Evolutionary conservation across 257 asterid genomes (phyloP), one percentile per base, ranked within the genome.

Genomic region (Rauvolfia tetraphylla): DNA sequence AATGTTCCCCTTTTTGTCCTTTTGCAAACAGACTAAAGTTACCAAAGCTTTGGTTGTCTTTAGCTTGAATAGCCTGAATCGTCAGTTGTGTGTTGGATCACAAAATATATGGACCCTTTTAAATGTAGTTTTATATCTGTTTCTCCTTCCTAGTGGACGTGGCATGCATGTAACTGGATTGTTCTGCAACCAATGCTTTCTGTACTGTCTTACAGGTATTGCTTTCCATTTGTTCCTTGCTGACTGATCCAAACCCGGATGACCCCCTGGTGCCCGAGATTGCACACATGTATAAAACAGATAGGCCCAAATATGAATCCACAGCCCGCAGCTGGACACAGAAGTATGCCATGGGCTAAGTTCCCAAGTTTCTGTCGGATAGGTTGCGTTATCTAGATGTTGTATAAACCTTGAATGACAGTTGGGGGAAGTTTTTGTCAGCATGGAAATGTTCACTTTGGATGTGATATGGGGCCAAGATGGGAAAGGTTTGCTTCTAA

Each of bases 271-370:
- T 92, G 44, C 97, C 98, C 0, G 98, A 92, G 83, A 92, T 92
- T 7, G 96, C 98, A 33, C 96, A 92, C 75, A 90, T 92, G 98
- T 92, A 92, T 90, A 92, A 92, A 87, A 89, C 93, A 10, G 97
- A 92, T 80, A 78, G 89, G 81, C 68, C 88, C 67, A 92, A 92
- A 86, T 92, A 92, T 41, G 97, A 90, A 86, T 86, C 89, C 68
- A 92, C 96, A 48, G 95, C 97, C 23, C 72, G 97, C 87, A 87
- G 95, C 95, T 92, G 97, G 97, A 88, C 97, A 73, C 97, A 92
- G 86, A 92, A 92, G 77, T 92, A 90, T 48, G 96, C 97, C 0
- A 90, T 92, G 97, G 96, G 97, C 71, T 92, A 38, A 72, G 61
- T 10, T 9, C 10, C 51, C 38, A 51, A 67, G 18, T 67, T 67